Conservation (phyloP, 306 rosid species). For the Ceratonia siliqua region DNA sequence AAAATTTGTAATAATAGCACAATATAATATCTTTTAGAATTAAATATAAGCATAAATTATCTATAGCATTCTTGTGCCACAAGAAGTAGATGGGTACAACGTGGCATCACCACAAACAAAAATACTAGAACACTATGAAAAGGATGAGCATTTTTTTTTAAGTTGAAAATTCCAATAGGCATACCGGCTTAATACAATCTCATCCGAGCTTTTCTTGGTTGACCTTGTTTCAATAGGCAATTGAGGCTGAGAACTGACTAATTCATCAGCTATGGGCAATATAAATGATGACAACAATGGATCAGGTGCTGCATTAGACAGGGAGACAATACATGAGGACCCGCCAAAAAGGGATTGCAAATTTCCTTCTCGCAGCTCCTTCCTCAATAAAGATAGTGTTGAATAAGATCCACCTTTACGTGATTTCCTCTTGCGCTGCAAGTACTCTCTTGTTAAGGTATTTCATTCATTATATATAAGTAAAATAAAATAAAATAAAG, state of each 20-base stretch:
- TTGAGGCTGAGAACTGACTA: slow-evolving; percentile 58
- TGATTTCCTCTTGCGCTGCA: slow-evolving; percentile 93
- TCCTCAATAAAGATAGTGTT: slow-evolving; percentile 79
- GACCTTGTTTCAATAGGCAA: slow-evolving; percentile 58
- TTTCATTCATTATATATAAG: slow-evolving; percentile 33
- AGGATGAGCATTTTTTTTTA: background rate
- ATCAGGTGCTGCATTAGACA: slow-evolving; percentile 80
- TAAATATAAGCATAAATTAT: background rate
- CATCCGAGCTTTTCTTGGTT: slow-evolving; percentile 60
- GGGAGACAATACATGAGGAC: slow-evolving; percentile 68
- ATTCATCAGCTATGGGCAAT: slow-evolving; percentile 77
- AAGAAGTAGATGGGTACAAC: slow-evolving; percentile 24
- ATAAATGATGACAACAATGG: slow-evolving; percentile 86
- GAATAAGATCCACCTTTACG: slow-evolving; percentile 91
- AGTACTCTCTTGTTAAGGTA: slow-evolving; percentile 73
- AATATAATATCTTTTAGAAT: slow-evolving; percentile 1
- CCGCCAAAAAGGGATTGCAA: slow-evolving; percentile 85
- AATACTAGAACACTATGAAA: slow-evolving; percentile 10
- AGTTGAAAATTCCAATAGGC: slow-evolving; percentile 39
- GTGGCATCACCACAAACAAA: slow-evolving; percentile 14
- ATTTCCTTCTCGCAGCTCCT: slow-evolving; percentile 85
- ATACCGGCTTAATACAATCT: slow-evolving; percentile 62
- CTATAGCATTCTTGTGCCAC: slow-evolving; percentile 1
- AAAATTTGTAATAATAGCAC: slow-evolving; percentile 1
- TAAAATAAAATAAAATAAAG: slow-evolving; percentile 21